Evolutionary conservation across 441 rosid genomes (phyloP), one percentile per base, ranked within the genome.

Genomic region (Cnidoscolus chayamansa): DNA sequence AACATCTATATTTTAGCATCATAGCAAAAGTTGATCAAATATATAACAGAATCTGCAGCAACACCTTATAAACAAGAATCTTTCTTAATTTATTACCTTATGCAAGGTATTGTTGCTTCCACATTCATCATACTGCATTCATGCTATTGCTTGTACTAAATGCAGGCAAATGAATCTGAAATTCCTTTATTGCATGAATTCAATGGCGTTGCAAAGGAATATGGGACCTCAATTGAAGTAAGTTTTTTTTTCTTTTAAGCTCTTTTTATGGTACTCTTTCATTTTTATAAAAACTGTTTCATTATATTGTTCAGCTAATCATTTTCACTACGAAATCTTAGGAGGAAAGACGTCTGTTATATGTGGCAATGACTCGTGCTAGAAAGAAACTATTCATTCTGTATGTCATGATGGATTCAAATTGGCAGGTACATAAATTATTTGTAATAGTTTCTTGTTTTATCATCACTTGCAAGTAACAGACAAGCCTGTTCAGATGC

Each of bases 281-380:
- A 40, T 49, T 68, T 68, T 68, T 17, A 16, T 17, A 43, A 45
- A 45, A 68, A 53, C 32, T 43, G 35, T 68, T 71, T 67, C 10
- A 16, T 43, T 53, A 15, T 69, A 65, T 57, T 30, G 57, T 68
- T 70, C 43, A 56, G 67, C 68, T 76, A 54, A 50, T 63, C 76
- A 68, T 51, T 63, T 59, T 77, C 68, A 70, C 66, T 68, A 67
- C 71, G 58, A 72, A 74, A 68, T 55, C 76, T 63, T 77, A 95
- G 99, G 99, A 95, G 83, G 99, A 95, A 74, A 82, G 99, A 19
- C 97, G 96, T 61, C 86, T 95, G 61, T 69, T 95, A 12, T 92
- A 92, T 80, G 99, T 95, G 51, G 99, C 99, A 80, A 89, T 95
- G 97, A 95, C 97, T 68, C 96, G 98, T 81, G 97, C 99, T 73